A percentile compares a stretch with the other conserved stretches of the same genome.
These are phyloP conservation scores for Sporothrix globosa DNA, from an alignment of 2,329 filamentous ascomycete species.

Conservation along the genomic window DNA sequence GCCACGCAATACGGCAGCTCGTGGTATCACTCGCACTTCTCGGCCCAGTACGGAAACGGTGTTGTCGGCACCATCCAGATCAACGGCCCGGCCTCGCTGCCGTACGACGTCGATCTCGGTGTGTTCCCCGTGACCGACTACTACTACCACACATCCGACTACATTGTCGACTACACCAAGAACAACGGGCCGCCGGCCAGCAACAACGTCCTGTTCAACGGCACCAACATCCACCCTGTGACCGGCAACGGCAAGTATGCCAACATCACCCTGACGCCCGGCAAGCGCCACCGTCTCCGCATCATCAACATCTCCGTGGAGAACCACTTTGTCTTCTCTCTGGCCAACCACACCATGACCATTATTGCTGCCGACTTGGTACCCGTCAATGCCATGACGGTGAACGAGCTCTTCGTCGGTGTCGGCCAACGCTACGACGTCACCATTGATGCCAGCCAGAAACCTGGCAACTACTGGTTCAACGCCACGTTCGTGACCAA, in stretches of 20 bases:
- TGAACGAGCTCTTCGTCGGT: slow-evolving; percentile 54
- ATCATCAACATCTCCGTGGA: slow-evolving; percentile 56
- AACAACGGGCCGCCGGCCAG: slow-evolving; percentile 39
- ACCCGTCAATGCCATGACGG: slow-evolving; percentile 54
- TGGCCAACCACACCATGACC: slow-evolving; percentile 54
- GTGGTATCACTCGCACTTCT: slow-evolving; percentile 56
- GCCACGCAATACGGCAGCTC: slow-evolving; percentile 46
- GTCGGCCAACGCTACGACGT: slow-evolving; percentile 53
- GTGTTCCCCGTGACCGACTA: slow-evolving; percentile 57
- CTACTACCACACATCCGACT: slow-evolving; percentile 52
- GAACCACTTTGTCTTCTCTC: slow-evolving; percentile 55
- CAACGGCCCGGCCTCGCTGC: slow-evolving; percentile 46
- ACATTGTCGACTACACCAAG: slow-evolving; percentile 44
- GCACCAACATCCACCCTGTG: slow-evolving; percentile 45
- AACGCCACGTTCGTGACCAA: slow-evolving; percentile 39
- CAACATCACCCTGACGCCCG: slow-evolving; percentile 46
- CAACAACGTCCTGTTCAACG: slow-evolving; percentile 53
- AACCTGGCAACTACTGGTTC: slow-evolving; percentile 42
- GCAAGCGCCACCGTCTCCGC: slow-evolving; percentile 54
- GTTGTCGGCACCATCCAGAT: slow-evolving; percentile 55
- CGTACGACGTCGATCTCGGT: slow-evolving; percentile 58
- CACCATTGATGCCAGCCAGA: slow-evolving; percentile 48
- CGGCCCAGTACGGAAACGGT: slow-evolving; percentile 54
- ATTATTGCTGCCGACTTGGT: slow-evolving; percentile 59
- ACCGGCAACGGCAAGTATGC: slow-evolving; percentile 43